These are phyloP conservation scores for Ogataea paradorogensis DNA, from an alignment of 805 yeast genomes.

Conservation along the genomic window DNA sequence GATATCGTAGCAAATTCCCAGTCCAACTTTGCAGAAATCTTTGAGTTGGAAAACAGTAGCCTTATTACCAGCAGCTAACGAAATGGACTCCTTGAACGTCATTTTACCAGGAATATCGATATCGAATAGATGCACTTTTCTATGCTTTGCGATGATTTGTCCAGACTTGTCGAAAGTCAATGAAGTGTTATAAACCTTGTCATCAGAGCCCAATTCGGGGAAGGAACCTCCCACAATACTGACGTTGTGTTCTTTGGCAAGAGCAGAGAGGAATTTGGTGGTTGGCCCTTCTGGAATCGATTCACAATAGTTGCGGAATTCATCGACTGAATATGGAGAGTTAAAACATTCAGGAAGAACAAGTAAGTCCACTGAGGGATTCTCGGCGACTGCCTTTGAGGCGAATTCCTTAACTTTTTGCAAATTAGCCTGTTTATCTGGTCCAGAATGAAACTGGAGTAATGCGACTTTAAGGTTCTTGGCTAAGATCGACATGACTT, in stretches of 20 bases:
- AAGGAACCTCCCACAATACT: conserved; percentile 87
- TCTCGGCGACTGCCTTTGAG: conserved; percentile 54
- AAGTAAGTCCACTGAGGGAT: conserved; percentile 62
- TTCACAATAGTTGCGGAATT: conserved; percentile 88
- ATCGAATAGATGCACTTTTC: conserved; percentile 90
- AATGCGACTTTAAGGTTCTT: conserved; percentile 75
- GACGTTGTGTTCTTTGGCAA: conserved; percentile 65
- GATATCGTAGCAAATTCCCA: conserved; percentile 83
- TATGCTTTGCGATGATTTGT: conserved; percentile 76
- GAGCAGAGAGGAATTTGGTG: conserved; percentile 53
- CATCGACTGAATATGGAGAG: conserved; percentile 86
- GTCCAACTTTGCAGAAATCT: conserved; percentile 68
- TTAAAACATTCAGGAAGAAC: conserved; percentile 96
- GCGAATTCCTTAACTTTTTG: conserved; percentile 62
- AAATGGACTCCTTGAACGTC: conserved; percentile 76
- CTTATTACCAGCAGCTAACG: conserved; percentile 74
- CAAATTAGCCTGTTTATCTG: conserved; percentile 77
- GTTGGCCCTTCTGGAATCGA: conserved; percentile 73
- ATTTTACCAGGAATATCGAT: conserved; percentile 90
- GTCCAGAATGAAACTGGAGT: conserved; percentile 77
- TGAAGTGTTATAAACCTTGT: conserved; percentile 67
- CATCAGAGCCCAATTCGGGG: conserved; percentile 69
- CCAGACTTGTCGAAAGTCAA: conserved; percentile 72
- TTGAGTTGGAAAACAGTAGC: conserved; percentile 73
- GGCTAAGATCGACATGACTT: conserved; percentile 33